phyloP scores from a whole-genome alignment of 768 basidiomycete genomes.

The Lactarius sp. region DNA sequence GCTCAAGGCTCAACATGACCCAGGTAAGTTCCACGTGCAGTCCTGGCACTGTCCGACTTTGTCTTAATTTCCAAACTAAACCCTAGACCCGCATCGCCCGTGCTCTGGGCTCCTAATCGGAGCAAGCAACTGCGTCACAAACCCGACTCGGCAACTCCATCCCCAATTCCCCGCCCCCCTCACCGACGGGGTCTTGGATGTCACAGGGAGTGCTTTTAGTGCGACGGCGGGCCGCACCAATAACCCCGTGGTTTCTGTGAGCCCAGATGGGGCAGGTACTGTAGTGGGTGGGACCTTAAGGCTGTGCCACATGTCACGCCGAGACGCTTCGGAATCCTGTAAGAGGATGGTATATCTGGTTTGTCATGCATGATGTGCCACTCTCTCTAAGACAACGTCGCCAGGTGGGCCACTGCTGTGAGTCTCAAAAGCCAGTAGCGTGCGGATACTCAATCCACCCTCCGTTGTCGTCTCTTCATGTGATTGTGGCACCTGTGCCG shows the following conservation, averaged over 20 bases:
- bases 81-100: not conserved
- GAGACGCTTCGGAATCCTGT: not conserved
- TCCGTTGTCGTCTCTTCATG: not conserved
- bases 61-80: not conserved
- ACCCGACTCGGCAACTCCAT: not conserved
- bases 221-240: not conserved
- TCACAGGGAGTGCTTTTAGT: not conserved
- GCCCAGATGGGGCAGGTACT: not conserved
- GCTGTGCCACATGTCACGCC: slow-evolving; percentile 10
- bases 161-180: not conserved
- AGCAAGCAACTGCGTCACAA: not conserved
- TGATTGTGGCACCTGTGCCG: not conserved
- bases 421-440: not conserved
- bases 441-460: not conserved
- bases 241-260: not conserved
- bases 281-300: slow-evolving; percentile 5
- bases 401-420: not conserved
- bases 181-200: not conserved
- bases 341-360: not conserved
- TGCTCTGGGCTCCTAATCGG: slow-evolving; percentile 5
- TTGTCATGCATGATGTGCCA: not conserved
- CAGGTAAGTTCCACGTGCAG: not conserved
- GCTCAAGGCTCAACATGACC: not conserved
- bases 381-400: not conserved
- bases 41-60: not conserved